These are phyloP conservation scores for Arctostaphylos glauca DNA, from an alignment of 148 eudicot genomes.

Conservation along the genomic window DNA sequence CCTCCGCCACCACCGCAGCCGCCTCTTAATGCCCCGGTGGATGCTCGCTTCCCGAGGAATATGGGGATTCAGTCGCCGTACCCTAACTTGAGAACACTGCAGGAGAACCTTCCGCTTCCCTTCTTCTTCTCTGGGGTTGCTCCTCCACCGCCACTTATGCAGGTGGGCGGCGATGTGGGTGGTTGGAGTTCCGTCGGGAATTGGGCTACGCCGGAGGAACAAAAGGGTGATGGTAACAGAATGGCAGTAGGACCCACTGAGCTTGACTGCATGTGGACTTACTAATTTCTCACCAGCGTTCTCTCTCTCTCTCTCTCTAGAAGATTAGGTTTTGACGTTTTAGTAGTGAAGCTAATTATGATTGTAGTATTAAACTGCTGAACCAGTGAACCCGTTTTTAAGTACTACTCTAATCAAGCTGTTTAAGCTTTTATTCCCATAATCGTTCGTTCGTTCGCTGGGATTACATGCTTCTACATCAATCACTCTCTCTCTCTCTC, in stretches of 20 bases:
- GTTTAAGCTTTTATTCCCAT: not conserved
- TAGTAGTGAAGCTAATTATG: not conserved
- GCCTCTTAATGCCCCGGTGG: not conserved
- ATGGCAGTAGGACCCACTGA: conserved; percentile 31
- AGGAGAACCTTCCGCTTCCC: conserved; percentile 55
- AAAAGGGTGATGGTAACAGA: conserved; percentile 20
- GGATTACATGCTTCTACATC: too few species aligned
- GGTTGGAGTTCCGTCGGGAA: conserved; percentile 5
- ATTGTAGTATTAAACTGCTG: not conserved
- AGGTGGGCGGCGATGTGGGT: conserved; percentile 10
- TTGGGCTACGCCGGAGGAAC: conserved; percentile 24
- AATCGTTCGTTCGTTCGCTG: too few species aligned
- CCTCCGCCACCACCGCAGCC: conserved; percentile 20
- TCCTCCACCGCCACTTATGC: conserved; percentile 10
- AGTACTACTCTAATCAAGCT: not conserved
- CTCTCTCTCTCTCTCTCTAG: not conserved
- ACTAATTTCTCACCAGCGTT: not conserved
- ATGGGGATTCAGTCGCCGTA: conserved; percentile 30
- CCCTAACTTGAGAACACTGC: conserved; percentile 75
- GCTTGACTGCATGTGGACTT: conserved; percentile 57
- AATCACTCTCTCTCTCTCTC: too few species aligned
- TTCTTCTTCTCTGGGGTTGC: conserved; percentile 23
- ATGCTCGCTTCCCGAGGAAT: conserved; percentile 6
- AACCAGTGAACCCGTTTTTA: not conserved
- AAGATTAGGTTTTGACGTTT: not conserved